Conservation (phyloP, 2,329 filamentous ascomycete genomes). For the Fusarium pseudograminearum region DNA sequence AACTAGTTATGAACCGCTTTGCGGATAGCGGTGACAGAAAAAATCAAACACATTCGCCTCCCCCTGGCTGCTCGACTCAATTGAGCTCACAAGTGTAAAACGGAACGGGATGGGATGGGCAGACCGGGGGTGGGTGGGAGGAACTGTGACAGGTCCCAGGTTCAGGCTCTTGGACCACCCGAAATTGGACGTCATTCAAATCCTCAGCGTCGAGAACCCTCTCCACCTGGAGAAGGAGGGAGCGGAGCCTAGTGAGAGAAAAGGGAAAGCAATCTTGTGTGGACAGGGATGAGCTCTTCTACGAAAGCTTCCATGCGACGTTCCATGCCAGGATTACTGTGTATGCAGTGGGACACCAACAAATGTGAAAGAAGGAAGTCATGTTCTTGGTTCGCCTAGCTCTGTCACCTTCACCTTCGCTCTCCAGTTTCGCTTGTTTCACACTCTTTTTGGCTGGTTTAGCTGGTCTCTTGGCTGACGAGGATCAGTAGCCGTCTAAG, state of each 20-base stretch:
- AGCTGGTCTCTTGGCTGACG: constrained; percentile 23
- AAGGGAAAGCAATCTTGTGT: constrained; percentile 20
- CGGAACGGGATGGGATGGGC: constrained; percentile 1
- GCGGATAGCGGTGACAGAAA: constrained; percentile 34
- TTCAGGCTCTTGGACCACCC: constrained; percentile 34
- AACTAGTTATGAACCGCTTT: constrained; percentile 11
- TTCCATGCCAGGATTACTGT: constrained; percentile 39
- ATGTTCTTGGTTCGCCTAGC: not conserved
- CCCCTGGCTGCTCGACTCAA: constrained; percentile 38
- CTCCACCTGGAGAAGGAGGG: constrained; percentile 34
- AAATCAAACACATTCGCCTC: not conserved
- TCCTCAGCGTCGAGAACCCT: constrained; percentile 27
- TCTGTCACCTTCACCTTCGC: not conserved
- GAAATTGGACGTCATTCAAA: constrained; percentile 50
- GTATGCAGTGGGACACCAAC: constrained; percentile 36
- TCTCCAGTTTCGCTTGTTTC: constrained; percentile 32
- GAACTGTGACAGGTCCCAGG: constrained; percentile 34
- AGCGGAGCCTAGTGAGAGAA: constrained; percentile 18
- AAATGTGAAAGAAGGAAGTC: constrained; percentile 1
- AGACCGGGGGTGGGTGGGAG: constrained; percentile 1
- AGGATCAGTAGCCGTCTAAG: constrained; percentile 31
- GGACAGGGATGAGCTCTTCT: constrained; percentile 33
- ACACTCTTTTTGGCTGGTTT: not conserved
- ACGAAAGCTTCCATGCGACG: constrained; percentile 45
- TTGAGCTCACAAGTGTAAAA: constrained; percentile 18